These are phyloP conservation scores for Geosiphon pyriformis DNA, from an alignment of 192 early-diverging fungal species.

Conservation along the genomic window DNA sequence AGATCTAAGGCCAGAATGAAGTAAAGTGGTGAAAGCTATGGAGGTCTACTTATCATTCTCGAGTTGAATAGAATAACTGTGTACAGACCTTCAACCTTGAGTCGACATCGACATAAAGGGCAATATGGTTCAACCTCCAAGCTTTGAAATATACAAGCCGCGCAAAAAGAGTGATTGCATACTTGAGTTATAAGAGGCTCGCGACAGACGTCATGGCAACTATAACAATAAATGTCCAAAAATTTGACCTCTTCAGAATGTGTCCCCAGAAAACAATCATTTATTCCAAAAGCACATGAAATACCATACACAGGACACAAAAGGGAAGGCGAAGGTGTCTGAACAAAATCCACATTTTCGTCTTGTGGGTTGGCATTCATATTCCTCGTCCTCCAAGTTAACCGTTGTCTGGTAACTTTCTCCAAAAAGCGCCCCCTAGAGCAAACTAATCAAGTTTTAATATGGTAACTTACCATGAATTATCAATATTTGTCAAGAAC, in stretches of 20 bases:
- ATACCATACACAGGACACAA: constrained; percentile 39
- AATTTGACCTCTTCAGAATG: not conserved
- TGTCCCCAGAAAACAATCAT: not conserved
- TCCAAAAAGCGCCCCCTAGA: too few species aligned
- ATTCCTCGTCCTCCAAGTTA: too few species aligned
- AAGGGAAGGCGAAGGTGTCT: constrained; percentile 38
- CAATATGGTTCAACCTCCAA: constrained; percentile 51
- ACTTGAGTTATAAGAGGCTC: constrained; percentile 53
- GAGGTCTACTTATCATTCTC: not conserved
- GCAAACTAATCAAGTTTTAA: too few species aligned
- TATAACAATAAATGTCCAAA: constrained; percentile 10
- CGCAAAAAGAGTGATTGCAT: constrained; percentile 62
- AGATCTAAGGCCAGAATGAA: constrained; percentile 33
- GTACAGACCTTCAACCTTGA: constrained; percentile 36
- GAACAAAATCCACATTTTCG: constrained; percentile 36
- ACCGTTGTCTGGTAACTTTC: too few species aligned
- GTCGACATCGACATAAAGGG: constrained; percentile 49
- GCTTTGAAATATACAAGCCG: constrained; percentile 49
- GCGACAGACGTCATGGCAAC: constrained; percentile 53
- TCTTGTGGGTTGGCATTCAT: constrained; percentile 21
- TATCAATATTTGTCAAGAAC: too few species aligned
- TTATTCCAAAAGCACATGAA: constrained; percentile 1
- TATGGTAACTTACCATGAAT: too few species aligned
- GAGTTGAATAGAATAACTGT: not conserved
- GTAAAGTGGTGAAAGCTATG: not conserved